Percentiles rank a stretch among this genome's conserved stretches.
phyloP scores from a whole-genome alignment of 78 protist genomes.

The Goniomonas avonlea region DNA sequence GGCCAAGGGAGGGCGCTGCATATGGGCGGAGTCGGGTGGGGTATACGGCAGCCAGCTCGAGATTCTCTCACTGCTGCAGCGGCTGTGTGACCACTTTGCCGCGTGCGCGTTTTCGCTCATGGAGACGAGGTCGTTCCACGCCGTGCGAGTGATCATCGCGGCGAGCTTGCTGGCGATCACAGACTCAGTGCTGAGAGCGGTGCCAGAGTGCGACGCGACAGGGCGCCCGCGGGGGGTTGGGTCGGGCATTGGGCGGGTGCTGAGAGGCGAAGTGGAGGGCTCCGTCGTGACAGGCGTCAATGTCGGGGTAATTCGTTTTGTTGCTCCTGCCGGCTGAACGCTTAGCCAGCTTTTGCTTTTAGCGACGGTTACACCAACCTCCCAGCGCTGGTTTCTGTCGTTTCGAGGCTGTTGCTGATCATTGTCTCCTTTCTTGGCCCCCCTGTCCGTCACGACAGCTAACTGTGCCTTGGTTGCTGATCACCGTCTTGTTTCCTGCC shows the following conservation, averaged over 20 bases:
- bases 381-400: too few species aligned
- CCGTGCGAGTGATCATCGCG: conserved; percentile 25
- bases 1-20: not conserved
- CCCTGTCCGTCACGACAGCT: too few species aligned
- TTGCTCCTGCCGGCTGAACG: too few species aligned
- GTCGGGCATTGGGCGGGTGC: conserved; percentile 1
- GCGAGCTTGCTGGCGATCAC: conserved; percentile 44
- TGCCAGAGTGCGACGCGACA: not conserved
- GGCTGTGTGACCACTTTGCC: conserved; percentile 40
- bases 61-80: conserved; percentile 24
- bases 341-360: too few species aligned
- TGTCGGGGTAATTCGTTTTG: too few species aligned
- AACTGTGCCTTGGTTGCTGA: too few species aligned
- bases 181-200: conserved; percentile 44
- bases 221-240: conserved; percentile 16
- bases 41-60: conserved; percentile 16
- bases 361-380: too few species aligned
- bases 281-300: too few species aligned
- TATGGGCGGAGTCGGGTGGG: not conserved
- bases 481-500: too few species aligned
- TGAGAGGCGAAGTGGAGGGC: too few species aligned
- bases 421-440: too few species aligned
- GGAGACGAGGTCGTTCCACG: conserved; percentile 34
- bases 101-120: conserved; percentile 8
- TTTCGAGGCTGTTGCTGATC: too few species aligned